Conservation (phyloP, 768 basidiomycete genomes). For the Ramaria rubella region DNA sequence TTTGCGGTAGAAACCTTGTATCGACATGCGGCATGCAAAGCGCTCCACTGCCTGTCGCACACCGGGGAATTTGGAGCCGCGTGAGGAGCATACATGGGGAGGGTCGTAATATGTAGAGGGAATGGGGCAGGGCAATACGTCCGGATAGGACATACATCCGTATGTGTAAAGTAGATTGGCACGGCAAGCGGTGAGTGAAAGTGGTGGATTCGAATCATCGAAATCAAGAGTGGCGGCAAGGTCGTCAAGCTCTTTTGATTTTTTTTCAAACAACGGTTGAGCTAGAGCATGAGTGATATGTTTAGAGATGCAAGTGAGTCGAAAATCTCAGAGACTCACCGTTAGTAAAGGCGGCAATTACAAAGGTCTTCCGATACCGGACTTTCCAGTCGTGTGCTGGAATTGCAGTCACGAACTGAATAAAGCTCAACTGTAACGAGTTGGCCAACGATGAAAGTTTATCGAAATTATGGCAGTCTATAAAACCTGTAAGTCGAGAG, state of each 20-base stretch:
- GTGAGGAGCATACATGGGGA: background rate
- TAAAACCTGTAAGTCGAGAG: background rate
- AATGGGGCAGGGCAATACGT: background rate
- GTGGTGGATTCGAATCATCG: background rate
- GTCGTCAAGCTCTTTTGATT: background rate
- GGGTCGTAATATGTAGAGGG: background rate
- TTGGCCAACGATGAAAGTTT: conserved; percentile 1
- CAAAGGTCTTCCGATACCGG: conserved; percentile 6
- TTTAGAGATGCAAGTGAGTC: background rate
- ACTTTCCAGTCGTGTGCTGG: conserved; percentile 7
- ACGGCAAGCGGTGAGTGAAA: background rate
- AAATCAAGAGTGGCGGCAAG: background rate
- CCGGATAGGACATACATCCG: background rate
- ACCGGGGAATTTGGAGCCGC: background rate
- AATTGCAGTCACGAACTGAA: conserved; percentile 4
- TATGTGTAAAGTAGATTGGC: conserved; percentile 3
- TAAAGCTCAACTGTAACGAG: background rate
- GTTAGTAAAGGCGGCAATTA: conserved; percentile 3
- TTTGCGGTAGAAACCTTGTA: conserved; percentile 6
- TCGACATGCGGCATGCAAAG: background rate
- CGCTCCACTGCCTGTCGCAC: conserved; percentile 7
- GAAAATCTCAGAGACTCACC: background rate
- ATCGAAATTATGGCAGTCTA: background rate
- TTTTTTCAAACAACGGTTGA: background rate
- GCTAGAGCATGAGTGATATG: background rate